Evolutionary conservation across 805 yeast species (phyloP), one percentile per base, ranked within the genome.

Genomic region (Yarrowia keelungensis): DNA sequence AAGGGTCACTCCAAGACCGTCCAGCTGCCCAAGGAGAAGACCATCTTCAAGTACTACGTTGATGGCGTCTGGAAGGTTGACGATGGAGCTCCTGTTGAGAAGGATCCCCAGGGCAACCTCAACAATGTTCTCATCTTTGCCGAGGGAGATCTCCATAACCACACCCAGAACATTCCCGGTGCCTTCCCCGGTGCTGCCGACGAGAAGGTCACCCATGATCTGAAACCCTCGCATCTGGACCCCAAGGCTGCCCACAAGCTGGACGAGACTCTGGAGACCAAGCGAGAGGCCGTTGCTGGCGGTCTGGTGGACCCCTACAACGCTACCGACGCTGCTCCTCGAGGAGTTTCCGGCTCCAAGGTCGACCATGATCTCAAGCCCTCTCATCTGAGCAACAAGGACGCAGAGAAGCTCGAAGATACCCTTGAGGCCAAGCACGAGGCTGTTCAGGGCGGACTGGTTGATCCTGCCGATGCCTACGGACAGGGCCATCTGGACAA

Each of bases 1-100:
- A 76, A n/a, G 32, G 75, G 65, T 69, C 36, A 41, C 35, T 76
- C n/a, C 74, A 76, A 22, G 79, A 81, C 42, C 71, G 80, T 22
- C 69, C 73, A 12, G 42, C 64, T 15, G 50, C 70, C 15, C 43
- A 32, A 14, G 74, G 71, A 38, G 74, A 73, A 1, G 78, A 75
- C 59, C 70, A 77, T 19, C 36, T 87, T 83, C 79, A 87, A 87
- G 76, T 87, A 83, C 73, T 84, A 86, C 62, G 86, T 87, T 53
- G 89, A 87, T 72, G 89, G 85, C 53, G 84, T 82, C 38, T 87
- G 90, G 90, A 71, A 75, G 65, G 77, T 71, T n/a, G 84, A 81
- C 71, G 79, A 73, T 4, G 71, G 74, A 64, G 84, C 70, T 35
- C 71, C 66, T 4, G 66, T 38, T 32, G 70, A 50, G 36, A 67